Conservation (phyloP, 2,329 filamentous ascomycete species). For the Phaeoacremonium minimum region DNA sequence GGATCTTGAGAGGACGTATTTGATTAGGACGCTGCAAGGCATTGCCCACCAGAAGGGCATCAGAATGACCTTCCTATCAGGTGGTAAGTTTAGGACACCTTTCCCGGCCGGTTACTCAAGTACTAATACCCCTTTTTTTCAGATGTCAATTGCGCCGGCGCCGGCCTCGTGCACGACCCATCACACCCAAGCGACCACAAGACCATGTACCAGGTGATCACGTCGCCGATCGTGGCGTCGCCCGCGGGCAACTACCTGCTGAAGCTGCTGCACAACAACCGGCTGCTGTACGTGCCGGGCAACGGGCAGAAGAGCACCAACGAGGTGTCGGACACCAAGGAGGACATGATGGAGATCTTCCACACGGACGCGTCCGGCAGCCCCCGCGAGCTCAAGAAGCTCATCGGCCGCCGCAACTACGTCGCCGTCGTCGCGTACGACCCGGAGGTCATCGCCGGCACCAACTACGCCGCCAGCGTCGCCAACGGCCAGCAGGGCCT, state of each 20-base stretch:
- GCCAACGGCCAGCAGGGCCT: conserved; percentile 33
- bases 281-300: conserved; percentile 81
- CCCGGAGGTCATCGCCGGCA: conserved; percentile 61
- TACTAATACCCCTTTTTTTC: conserved; percentile 14
- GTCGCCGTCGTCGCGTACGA: conserved; percentile 92
- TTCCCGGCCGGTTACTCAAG: background rate
- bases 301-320: conserved; percentile 73
- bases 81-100: conserved; percentile 56
- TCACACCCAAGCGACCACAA: conserved; percentile 90
- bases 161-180: conserved; percentile 91
- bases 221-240: conserved; percentile 85
- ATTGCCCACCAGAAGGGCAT: conserved; percentile 94
- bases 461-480: conserved; percentile 22
- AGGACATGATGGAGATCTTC: conserved; percentile 99
- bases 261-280: conserved; percentile 93
- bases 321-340: conserved; percentile 84
- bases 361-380: conserved; percentile 86
- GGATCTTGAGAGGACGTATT: conserved; percentile 92
- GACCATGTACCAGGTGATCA: conserved; percentile 98
- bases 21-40: conserved; percentile 91
- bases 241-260: conserved; percentile 82
- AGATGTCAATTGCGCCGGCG: conserved; percentile 87
- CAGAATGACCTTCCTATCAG: conserved; percentile 94
- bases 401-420: conserved; percentile 93
- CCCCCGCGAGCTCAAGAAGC: conserved; percentile 76